Conservation (phyloP, 139 green algal species). For the Monoraphidium neglectum region DNA sequence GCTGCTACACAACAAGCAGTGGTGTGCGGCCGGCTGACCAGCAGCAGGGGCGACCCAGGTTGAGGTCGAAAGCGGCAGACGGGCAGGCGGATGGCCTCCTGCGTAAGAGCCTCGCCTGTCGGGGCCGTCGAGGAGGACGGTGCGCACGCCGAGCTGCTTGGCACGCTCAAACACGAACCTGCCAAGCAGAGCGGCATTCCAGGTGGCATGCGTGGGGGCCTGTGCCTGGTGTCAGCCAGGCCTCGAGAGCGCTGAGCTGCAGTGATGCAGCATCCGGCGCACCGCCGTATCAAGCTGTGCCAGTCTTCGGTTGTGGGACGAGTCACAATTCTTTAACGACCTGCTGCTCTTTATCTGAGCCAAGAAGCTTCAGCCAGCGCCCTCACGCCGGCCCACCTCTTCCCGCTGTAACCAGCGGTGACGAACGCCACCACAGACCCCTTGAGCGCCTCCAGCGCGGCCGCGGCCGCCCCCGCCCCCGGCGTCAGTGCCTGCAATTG, state of each 20-base stretch:
- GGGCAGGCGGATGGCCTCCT: background rate
- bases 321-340: background rate
- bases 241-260: background rate
- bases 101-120: conserved; percentile 71
- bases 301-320: background rate
- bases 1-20: background rate
- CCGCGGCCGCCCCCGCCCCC: conserved; percentile 59
- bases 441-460: conserved; percentile 64
- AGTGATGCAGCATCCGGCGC: background rate
- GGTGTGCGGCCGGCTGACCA: background rate
- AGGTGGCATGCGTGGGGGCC: background rate
- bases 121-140: conserved; percentile 83
- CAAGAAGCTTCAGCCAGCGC: background rate
- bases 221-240: background rate
- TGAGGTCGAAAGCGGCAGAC: background rate
- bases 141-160: conserved; percentile 78
- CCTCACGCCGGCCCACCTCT: conserved; percentile 38
- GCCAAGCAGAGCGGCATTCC: background rate
- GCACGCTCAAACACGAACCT: conserved; percentile 89
- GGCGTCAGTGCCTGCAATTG: conserved; percentile 41
- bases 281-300: too few relatives aligned
- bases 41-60: background rate
- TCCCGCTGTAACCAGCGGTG: conserved; percentile 79
- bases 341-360: background rate
- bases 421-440: conserved; percentile 87